Evolutionary conservation across 495 filamentous ascomycete species (phyloP), one percentile per base, ranked within the genome.

Genomic region (Penicillium canariense): DNA sequence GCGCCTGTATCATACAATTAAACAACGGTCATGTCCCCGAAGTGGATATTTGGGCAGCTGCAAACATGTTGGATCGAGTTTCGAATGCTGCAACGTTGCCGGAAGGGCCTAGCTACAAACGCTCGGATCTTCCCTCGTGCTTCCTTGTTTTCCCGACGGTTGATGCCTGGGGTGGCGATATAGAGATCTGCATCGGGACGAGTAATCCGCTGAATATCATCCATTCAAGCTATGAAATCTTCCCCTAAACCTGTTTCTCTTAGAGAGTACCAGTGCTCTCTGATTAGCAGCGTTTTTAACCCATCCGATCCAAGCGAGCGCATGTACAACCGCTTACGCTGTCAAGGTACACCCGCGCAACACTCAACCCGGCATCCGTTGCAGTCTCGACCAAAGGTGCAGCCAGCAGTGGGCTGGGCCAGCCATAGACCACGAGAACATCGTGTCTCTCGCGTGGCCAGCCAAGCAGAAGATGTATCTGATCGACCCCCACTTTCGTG

Each of bases 311-410:
- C 12, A 22, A 9, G 7, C 3, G 9, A 47, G 32, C 12, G 17
- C 14, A 57, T 43, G 53, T 51, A 52, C 50, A 22, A 54, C 46
- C 15, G 17, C 50, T 43, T 42, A 26, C 40, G n/a, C 26, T 23
- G 5, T 40, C 26, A 35, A 53, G 55, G 27, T 51, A 59, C 60
- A 52, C 48, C 35, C 49, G 36, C 39, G 52, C 53, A 40, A 55
- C 49, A 36, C 28, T 48, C 17, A 18, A 32, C 27, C 35, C 28
- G 55, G 42, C 27, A 39, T 12, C 12, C 34, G 53, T 66, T 66
- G 59, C 32, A 57, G 49, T 68, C 50, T 54, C 45, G 59, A 60
- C 65, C 62, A 52, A 55, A 32, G 31, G 52, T 61, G 65, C 62
- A 68, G 59, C 20, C 42, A 34, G 27, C 32, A 35, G 28, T 14